A percentile compares a stretch with the other conserved stretches of the same genome.
Conservation (phyloP, 257 asterid species). For the Thymus mandschuricus region DNA sequence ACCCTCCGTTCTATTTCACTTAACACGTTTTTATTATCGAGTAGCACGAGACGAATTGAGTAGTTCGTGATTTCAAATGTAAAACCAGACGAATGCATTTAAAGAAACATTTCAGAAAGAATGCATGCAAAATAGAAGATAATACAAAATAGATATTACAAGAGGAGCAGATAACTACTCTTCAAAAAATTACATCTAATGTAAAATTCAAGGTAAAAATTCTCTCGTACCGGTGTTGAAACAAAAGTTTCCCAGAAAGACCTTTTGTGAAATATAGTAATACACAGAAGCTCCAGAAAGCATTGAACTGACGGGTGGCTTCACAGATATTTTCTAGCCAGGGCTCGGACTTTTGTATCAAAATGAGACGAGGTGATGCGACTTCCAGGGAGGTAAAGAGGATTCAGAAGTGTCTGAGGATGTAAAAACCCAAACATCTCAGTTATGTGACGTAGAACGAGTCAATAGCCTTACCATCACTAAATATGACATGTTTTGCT, state of each 20-base stretch:
- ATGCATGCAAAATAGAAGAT: conserved; percentile 15
- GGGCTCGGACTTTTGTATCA: conserved; percentile 96
- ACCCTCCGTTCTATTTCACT: too few relatives aligned
- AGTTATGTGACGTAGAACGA: conserved; percentile 16
- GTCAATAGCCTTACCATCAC: conserved; percentile 10
- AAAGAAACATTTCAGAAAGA: neutral
- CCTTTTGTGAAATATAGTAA: conserved; percentile 26
- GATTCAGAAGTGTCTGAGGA: conserved; percentile 90
- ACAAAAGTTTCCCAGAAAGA: conserved; percentile 19
- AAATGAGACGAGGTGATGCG: conserved; percentile 92
- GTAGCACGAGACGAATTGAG: too few relatives aligned
- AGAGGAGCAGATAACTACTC: conserved; percentile 7
- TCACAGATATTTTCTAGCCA: conserved; percentile 87
- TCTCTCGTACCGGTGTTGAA: conserved; percentile 5
- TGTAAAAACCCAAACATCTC: neutral
- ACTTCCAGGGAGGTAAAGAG: conserved; percentile 95
- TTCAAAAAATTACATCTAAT: conserved; percentile 12
- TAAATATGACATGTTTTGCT: neutral
- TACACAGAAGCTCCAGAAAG: conserved; percentile 32
- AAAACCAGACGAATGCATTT: neutral
- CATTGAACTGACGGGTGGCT: conserved; percentile 21
- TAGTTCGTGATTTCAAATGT: neutral
- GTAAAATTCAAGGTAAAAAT: neutral
- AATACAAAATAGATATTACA: conserved; percentile 26
- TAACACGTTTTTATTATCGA: too few relatives aligned